Percentiles rank a stretch among this genome's conserved stretches.
These are phyloP conservation scores for Suhomyces guaymorum DNA, from an alignment of 1,139 yeast genomes.

Conservation along the genomic window DNA sequence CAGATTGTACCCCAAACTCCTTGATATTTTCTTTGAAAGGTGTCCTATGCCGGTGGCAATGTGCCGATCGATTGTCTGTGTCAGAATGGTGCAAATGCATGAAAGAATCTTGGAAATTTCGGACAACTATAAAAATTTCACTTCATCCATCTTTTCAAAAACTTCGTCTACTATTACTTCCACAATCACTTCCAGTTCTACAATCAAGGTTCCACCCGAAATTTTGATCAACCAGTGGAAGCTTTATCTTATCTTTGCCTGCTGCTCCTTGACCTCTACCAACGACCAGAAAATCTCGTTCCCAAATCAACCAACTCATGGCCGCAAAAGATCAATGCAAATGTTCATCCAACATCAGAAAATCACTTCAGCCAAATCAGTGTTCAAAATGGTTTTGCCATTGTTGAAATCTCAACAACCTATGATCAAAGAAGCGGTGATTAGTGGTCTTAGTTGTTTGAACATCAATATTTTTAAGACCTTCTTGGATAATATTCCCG, in stretches of 20 bases:
- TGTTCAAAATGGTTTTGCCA: conserved; percentile 86
- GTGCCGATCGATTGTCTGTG: conserved; percentile 90
- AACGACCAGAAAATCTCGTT: conserved; percentile 75
- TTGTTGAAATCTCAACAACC: conserved; percentile 70
- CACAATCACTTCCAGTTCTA: conserved; percentile 35
- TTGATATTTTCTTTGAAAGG: conserved; percentile 69
- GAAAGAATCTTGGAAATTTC: conserved; percentile 70
- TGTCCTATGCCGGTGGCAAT: conserved; percentile 95
- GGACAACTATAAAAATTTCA: conserved; percentile 47
- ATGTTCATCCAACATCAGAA: conserved; percentile 85
- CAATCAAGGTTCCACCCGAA: conserved; percentile 58
- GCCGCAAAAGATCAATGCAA: conserved; percentile 72
- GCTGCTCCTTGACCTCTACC: conserved; percentile 87
- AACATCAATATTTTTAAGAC: conserved; percentile 87
- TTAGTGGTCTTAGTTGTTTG: conserved; percentile 82
- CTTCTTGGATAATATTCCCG: conserved; percentile 74
- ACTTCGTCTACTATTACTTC: conserved; percentile 30
- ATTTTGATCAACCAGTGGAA: conserved; percentile 85
- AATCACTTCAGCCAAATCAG: conserved; percentile 88
- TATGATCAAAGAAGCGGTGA: conserved; percentile 79
- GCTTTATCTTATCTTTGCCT: conserved; percentile 83
- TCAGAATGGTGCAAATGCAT: conserved; percentile 84
- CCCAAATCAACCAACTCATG: conserved; percentile 61
- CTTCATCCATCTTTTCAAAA: conserved; percentile 40
- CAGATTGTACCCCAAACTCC: conserved; percentile 74